A percentile compares a stretch with the other conserved stretches of the same genome.
Conservation (phyloP, 176 grass and related monocot species). For the Bromus sterilis region DNA sequence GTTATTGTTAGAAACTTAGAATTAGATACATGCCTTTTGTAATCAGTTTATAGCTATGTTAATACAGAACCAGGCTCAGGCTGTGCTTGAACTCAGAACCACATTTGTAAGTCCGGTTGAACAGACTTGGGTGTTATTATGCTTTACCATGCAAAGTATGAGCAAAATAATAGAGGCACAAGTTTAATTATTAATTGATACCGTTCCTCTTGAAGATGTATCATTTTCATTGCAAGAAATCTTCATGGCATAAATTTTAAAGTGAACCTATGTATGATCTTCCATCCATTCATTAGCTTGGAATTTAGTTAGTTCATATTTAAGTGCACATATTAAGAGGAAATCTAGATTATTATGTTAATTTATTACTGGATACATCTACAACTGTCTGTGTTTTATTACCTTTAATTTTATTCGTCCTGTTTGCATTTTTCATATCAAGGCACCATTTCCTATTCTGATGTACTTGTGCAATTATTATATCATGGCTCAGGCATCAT, state of each 20-base stretch:
- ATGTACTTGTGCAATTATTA: slow-evolving; percentile 5
- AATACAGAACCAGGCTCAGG: background rate
- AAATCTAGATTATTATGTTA: background rate
- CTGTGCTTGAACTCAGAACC: background rate
- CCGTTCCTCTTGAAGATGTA: background rate
- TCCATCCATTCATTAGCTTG: background rate
- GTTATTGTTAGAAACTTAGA: background rate
- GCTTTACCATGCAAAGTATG: background rate
- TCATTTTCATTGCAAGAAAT: background rate
- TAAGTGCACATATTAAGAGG: background rate
- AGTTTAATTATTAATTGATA: background rate
- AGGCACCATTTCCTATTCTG: background rate
- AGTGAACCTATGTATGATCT: background rate
- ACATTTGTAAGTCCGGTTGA: background rate
- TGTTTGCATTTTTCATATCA: background rate
- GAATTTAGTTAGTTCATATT: background rate
- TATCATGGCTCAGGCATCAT: slow-evolving; percentile 40
- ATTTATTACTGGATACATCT: background rate
- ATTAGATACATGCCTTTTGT: background rate
- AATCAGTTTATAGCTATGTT: background rate
- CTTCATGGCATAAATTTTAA: background rate
- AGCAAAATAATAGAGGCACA: background rate
- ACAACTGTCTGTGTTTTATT: background rate
- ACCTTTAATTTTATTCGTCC: background rate
- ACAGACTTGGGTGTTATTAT: background rate